Percentiles rank a stretch among this genome's conserved stretches.
Evolutionary conservation across 176 grass and related monocot genomes (phyloP).

Genomic region (Triticum dicoccoides): DNA sequence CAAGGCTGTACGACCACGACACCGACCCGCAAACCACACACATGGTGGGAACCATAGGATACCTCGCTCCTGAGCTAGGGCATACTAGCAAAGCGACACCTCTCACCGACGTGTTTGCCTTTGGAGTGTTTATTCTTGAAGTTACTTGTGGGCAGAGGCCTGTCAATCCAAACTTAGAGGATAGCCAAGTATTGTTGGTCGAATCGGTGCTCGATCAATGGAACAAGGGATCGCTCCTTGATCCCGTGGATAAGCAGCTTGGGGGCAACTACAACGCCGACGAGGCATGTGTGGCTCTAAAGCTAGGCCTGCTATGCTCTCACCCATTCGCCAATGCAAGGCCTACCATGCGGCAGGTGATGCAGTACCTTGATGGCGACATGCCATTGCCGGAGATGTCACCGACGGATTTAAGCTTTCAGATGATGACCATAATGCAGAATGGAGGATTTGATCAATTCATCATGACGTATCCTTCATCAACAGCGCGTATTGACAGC

Average conservation of each 20-base stretch:
- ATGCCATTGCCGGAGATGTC: slow-evolving; percentile 18
- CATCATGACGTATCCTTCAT: background rate
- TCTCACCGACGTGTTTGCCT: slow-evolving; percentile 24
- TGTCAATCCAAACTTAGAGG: background rate
- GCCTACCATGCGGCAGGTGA: slow-evolving; percentile 27
- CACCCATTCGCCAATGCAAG: slow-evolving; percentile 34
- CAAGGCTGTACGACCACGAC: slow-evolving; percentile 26
- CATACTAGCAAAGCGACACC: slow-evolving; percentile 40
- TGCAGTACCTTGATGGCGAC: slow-evolving; percentile 22
- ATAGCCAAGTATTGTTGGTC: background rate
- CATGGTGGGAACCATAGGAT: slow-evolving; percentile 43
- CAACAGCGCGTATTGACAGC: background rate
- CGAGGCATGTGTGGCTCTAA: slow-evolving; percentile 10
- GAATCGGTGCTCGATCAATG: slow-evolving; percentile 30
- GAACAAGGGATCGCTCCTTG: background rate
- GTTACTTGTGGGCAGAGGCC: slow-evolving; percentile 20
- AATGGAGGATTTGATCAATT: slow-evolving; percentile 31
- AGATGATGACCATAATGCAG: slow-evolving; percentile 28
- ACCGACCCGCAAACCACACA: slow-evolving; percentile 27
- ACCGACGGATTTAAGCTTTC: slow-evolving; percentile 9
- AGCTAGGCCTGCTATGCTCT: slow-evolving; percentile 27
- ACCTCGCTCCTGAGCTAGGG: slow-evolving; percentile 36
- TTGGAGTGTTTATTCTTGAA: slow-evolving; percentile 33
- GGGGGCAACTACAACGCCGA: background rate
- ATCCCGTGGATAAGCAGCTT: slow-evolving; percentile 13